Conservation (phyloP, 768 basidiomycete species). For the Collybiopsis luxurians region DNA sequence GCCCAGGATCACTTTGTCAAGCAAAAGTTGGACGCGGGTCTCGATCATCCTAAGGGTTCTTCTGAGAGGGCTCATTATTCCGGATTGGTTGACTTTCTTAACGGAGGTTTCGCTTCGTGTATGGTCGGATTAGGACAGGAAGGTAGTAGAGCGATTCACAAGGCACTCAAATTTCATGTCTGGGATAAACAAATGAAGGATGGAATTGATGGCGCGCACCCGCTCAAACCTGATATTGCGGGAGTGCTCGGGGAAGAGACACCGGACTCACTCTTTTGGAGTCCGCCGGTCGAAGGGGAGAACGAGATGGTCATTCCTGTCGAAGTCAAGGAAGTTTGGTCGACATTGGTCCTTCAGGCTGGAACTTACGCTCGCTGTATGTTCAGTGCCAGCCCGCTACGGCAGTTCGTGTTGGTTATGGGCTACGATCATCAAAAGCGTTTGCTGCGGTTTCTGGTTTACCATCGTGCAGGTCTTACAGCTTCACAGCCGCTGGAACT, state of each 20-base stretch:
- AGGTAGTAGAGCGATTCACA: not conserved
- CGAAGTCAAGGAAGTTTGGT: conserved; percentile 14
- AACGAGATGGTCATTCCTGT: conserved; percentile 9
- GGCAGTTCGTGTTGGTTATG: conserved; percentile 12
- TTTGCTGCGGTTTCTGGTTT: conserved; percentile 11
- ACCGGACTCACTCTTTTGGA: not conserved
- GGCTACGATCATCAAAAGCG: conserved; percentile 2
- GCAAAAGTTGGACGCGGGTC: too few relatives aligned
- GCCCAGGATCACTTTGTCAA: not conserved
- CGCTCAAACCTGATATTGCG: not conserved
- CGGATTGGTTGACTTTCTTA: not conserved
- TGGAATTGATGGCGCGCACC: not conserved
- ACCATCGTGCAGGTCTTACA: conserved; percentile 15
- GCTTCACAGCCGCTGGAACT: not conserved
- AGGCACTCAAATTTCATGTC: not conserved
- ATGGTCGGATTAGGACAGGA: not conserved
- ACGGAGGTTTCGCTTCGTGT: not conserved
- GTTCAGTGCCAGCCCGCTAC: conserved; percentile 9
- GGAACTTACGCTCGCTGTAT: conserved; percentile 13
- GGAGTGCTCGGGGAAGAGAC: not conserved
- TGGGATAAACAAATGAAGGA: not conserved
- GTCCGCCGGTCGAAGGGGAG: not conserved
- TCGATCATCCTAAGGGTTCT: not conserved
- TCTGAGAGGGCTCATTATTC: not conserved
- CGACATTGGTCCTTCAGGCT: conserved; percentile 10